These are phyloP conservation scores for Hypoxylon sp. DNA, from an alignment of 2,329 filamentous ascomycete genomes.

Conservation along the genomic window DNA sequence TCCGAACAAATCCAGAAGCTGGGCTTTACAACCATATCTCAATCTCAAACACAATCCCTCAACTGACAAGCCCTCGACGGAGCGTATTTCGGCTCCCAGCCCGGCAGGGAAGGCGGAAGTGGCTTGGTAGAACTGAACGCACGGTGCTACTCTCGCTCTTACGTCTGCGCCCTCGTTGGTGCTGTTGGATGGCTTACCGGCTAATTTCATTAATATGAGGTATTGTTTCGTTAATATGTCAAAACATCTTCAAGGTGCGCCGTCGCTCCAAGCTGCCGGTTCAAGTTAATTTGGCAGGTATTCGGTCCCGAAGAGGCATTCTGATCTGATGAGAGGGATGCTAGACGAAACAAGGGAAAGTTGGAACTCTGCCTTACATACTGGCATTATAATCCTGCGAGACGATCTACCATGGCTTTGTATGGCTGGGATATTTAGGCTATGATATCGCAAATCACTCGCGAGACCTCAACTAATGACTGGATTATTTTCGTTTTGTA, in stretches of 20 bases:
- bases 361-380: slow-evolving; percentile 6
- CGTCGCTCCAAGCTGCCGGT: background rate
- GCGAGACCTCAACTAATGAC: background rate
- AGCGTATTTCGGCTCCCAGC: slow-evolving; percentile 47
- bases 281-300: background rate
- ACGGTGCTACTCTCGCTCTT: no score
- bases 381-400: slow-evolving; percentile 15
- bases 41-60: slow-evolving; percentile 77
- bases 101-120: slow-evolving; percentile 47
- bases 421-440: background rate
- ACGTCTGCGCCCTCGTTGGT: no score
- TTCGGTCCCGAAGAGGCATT: background rate
- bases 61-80: slow-evolving; percentile 55
- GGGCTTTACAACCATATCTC: slow-evolving; percentile 71
- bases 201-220: background rate
- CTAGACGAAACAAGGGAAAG: background rate
- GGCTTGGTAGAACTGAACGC: slow-evolving; percentile 52
- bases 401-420: slow-evolving; percentile 18
- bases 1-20: slow-evolving; percentile 69
- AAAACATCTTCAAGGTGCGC: background rate
- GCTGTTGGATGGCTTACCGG: slow-evolving; percentile 3
- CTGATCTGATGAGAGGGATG: background rate
- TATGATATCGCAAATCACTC: background rate
- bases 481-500: slow-evolving; percentile 15
- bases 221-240: slow-evolving; percentile 1